Evolutionary conservation across 1,284 basidiomycete species (phyloP).

Genomic region (Ceratobasidium sp.): DNA sequence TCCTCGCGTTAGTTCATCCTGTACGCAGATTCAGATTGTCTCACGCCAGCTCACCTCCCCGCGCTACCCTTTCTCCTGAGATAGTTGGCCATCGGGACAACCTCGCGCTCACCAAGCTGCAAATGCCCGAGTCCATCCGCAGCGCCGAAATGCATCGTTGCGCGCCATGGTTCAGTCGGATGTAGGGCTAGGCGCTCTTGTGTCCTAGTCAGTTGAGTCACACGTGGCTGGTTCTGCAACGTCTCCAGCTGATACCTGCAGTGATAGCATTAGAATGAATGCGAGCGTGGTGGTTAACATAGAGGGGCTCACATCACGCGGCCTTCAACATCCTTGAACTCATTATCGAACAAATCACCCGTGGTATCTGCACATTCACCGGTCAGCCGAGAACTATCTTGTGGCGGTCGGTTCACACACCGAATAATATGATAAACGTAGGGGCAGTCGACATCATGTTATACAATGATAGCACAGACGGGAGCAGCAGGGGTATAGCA

Average conservation of each 20-base stretch:
- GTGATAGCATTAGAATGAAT: too few relatives aligned
- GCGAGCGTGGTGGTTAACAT: not conserved
- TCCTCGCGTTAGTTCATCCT: not conserved
- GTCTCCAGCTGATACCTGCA: conserved; percentile 22
- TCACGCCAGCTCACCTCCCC: conserved; percentile 4
- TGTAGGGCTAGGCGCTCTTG: conserved; percentile 27
- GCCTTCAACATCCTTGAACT: conserved; percentile 21
- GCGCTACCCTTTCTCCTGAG: conserved; percentile 8
- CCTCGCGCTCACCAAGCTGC: conserved; percentile 14
- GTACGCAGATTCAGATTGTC: not conserved
- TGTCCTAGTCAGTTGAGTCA: conserved; percentile 21
- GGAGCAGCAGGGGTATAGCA: not conserved
- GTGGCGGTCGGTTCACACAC: not conserved
- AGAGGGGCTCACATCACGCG: conserved; percentile 5
- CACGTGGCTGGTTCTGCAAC: conserved; percentile 21
- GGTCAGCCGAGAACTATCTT: not conserved
- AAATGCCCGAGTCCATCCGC: conserved; percentile 13
- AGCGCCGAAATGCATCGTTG: conserved; percentile 25
- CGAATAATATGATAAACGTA: conserved; percentile 33
- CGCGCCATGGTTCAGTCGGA: conserved; percentile 34
- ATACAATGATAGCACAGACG: too few relatives aligned
- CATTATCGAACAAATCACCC: conserved; percentile 30
- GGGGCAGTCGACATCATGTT: conserved; percentile 38
- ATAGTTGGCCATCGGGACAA: conserved; percentile 23
- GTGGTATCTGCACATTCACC: conserved; percentile 7